Conservation (phyloP, 1,284 basidiomycete genomes). For the Cutaneotrichosporon sp. region DNA sequence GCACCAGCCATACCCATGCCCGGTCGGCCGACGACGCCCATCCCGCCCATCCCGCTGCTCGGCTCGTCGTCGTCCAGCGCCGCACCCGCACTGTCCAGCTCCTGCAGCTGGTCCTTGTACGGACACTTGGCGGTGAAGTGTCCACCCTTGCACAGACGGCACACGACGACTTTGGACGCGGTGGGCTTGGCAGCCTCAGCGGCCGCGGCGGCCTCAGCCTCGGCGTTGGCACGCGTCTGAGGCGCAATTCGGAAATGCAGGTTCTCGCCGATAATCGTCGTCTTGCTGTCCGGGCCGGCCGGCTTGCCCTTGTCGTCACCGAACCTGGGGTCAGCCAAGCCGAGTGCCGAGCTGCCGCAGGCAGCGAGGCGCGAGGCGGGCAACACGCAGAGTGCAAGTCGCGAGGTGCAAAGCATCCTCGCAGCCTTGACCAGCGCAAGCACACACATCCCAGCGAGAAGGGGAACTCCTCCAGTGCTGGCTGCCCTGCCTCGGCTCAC, state of each 20-base stretch:
- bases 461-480: too few relatives aligned
- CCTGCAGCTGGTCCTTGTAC: conserved; percentile 80
- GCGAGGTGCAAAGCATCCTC: too few relatives aligned
- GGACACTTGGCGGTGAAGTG: conserved; percentile 99
- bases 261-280: conserved; percentile 93
- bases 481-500: too few relatives aligned
- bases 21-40: conserved; percentile 19
- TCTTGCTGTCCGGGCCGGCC: conserved; percentile 84
- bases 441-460: too few relatives aligned
- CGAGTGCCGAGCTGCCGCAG: too few relatives aligned
- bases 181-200: conserved; percentile 67
- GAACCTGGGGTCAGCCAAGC: conserved; percentile 53
- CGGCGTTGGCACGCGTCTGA: conserved; percentile 66
- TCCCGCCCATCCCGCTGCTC: conserved; percentile 18
- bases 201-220: conserved; percentile 53
- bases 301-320: conserved; percentile 84
- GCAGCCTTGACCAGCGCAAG: too few relatives aligned
- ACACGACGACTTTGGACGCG: conserved; percentile 79
- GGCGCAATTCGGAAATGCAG: conserved; percentile 77
- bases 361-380: not conserved
- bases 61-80: conserved; percentile 50
- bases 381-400: too few relatives aligned
- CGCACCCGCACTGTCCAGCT: conserved; percentile 65
- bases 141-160: conserved; percentile 91
- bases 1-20: conserved; percentile 4